phyloP scores from a whole-genome alignment of 441 rosid genomes.

The Aleurites moluccanus region DNA sequence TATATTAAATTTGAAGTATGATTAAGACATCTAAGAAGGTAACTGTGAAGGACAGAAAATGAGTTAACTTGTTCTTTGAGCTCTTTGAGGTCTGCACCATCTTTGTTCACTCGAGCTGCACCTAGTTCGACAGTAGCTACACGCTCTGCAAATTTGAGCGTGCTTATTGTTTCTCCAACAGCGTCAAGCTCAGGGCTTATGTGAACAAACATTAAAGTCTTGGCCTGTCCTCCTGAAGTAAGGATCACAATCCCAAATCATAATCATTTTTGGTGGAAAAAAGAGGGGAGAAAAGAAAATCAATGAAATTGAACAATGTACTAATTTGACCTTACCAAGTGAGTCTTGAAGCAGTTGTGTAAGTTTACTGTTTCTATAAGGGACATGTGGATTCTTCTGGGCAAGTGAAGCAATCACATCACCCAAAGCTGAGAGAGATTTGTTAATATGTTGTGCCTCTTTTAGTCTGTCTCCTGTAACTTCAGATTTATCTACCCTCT shows the following conservation, averaged over 20 bases:
- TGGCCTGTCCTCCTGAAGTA: constrained; percentile 83
- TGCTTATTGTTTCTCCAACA: constrained; percentile 78
- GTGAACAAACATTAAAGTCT: constrained; percentile 92
- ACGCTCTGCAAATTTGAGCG: constrained; percentile 88
- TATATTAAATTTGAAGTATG: not conserved
- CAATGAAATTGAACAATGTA: not conserved
- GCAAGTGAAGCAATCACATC: constrained; percentile 94
- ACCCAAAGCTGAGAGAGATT: constrained; percentile 88
- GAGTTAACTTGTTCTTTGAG: constrained; percentile 71
- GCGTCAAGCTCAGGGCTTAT: constrained; percentile 85
- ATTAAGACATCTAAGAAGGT: not conserved
- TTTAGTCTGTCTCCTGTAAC: constrained; percentile 84
- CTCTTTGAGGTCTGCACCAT: constrained; percentile 67
- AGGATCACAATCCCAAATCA: constrained; percentile 17
- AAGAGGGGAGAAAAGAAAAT: not conserved
- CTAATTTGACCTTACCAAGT: constrained; percentile 51
- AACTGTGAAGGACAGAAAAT: constrained; percentile 6
- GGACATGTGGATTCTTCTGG: constrained; percentile 84
- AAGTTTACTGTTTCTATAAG: constrained; percentile 89
- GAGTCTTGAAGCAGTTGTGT: constrained; percentile 92
- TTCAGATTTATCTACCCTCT: constrained; percentile 86
- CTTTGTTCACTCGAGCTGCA: constrained; percentile 81
- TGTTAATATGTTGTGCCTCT: constrained; percentile 88
- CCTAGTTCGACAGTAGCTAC: constrained; percentile 91
- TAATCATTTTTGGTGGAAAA: constrained; percentile 11